Conservation (phyloP, 805 yeast species). For the Myxozyma lipomycoides region DNA sequence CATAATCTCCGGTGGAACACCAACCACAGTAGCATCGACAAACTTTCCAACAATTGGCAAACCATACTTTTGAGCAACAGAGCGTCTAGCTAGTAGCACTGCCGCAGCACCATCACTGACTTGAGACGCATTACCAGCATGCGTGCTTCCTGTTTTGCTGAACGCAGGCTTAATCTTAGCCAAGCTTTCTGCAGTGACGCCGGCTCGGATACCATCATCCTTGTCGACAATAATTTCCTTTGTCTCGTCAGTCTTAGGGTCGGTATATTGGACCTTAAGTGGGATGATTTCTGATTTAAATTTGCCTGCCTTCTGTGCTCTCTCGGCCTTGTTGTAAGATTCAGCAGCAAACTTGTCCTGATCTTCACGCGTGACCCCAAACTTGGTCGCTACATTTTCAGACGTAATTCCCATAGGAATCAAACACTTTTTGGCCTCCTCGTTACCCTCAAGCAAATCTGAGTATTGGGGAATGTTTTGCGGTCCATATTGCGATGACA, state of each 20-base stretch:
- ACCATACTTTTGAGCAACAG: constrained; percentile 70
- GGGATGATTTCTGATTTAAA: constrained; percentile 90
- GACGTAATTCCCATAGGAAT: constrained; percentile 96
- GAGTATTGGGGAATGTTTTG: constrained; percentile 51
- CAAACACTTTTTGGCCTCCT: constrained; percentile 56
- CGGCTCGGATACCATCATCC: constrained; percentile 88
- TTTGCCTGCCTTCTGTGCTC: constrained; percentile 64
- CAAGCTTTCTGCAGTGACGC: constrained; percentile 75
- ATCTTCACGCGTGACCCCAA: constrained; percentile 56
- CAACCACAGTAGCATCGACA: constrained; percentile 73
- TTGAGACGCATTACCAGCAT: constrained; percentile 96
- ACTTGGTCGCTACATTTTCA: constrained; percentile 79
- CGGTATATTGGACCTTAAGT: constrained; percentile 55
- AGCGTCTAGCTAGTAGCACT: constrained; percentile 77
- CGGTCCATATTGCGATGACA: constrained; percentile 50
- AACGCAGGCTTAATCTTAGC: constrained; percentile 83
- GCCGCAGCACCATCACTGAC: constrained; percentile 95
- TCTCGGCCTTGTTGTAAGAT: constrained; percentile 80
- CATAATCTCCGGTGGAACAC: constrained; percentile 97
- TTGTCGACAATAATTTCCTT: constrained; percentile 51
- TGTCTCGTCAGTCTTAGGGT: constrained; percentile 56
- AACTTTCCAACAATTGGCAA: constrained; percentile 75
- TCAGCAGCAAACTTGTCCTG: constrained; percentile 89
- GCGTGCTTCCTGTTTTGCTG: constrained; percentile 75
- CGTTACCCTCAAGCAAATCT: constrained; percentile 41